phyloP scores from a whole-genome alignment of 129 eudicot genomes.

The Logfia minima region DNA sequence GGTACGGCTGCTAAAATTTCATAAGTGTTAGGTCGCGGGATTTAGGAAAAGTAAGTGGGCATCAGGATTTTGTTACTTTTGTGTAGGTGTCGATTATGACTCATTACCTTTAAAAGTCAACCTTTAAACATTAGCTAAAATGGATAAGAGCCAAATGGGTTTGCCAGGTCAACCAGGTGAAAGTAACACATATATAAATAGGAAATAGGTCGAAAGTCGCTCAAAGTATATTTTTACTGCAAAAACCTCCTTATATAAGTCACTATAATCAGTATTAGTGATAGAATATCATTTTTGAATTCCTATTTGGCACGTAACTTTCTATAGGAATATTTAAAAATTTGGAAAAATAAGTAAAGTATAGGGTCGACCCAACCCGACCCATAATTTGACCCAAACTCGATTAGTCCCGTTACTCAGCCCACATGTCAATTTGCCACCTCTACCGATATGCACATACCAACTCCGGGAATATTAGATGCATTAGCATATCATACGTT shows the following conservation, averaged over 20 bases:
- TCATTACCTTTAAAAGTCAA: neutral
- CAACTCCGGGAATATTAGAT: neutral
- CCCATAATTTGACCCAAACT: too few relatives aligned
- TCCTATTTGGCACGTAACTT: neutral
- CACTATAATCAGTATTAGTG: neutral
- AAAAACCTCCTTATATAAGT: neutral
- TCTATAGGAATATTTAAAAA: too few relatives aligned
- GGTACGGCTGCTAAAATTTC: conserved; percentile 64
- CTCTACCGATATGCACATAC: neutral
- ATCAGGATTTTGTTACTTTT: neutral
- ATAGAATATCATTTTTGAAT: too few relatives aligned
- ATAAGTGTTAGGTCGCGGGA: neutral
- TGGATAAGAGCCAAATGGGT: neutral
- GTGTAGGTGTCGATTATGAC: neutral
- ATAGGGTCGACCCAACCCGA: neutral
- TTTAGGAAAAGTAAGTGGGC: neutral
- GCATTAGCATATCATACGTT: neutral
- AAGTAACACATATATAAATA: neutral
- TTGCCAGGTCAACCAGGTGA: neutral
- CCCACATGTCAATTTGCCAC: neutral
- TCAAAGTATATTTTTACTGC: neutral
- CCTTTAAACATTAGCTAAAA: neutral
- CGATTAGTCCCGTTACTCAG: neutral
- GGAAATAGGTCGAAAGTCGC: neutral
- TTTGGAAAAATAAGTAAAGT: neutral